Percentiles rank a stretch among this genome's conserved stretches.
phyloP scores from a whole-genome alignment of 805 yeast genomes.

The Candida tallmaniae region DNA sequence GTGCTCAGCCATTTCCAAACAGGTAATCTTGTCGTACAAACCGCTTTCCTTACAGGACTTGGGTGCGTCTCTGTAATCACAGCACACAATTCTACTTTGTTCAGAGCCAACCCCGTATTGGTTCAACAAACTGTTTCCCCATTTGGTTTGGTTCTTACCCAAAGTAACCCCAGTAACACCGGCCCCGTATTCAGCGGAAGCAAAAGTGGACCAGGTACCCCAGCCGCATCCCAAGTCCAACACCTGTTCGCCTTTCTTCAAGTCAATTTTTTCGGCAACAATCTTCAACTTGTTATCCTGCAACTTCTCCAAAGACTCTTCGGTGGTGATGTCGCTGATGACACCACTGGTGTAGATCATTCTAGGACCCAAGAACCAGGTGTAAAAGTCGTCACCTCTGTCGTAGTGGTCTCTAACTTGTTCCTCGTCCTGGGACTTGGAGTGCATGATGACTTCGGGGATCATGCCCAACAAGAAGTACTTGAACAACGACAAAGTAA shows the following conservation, averaged over 20 bases:
- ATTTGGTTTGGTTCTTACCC: constrained; percentile 86
- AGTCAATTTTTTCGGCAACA: constrained; percentile 81
- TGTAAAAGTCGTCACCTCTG: constrained; percentile 92
- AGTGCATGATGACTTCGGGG: constrained; percentile 89
- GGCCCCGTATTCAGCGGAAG: constrained; percentile 80
- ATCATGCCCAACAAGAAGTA: constrained; percentile 83
- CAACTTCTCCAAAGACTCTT: constrained; percentile 71
- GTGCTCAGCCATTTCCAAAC: constrained; percentile 94
- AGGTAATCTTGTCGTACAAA: constrained; percentile 78
- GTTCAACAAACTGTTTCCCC: constrained; percentile 71
- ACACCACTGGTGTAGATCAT: constrained; percentile 91
- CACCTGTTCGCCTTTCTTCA: constrained; percentile 66
- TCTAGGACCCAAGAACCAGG: constrained; percentile 92
- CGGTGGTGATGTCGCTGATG: constrained; percentile 62
- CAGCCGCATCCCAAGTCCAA: constrained; percentile 93
- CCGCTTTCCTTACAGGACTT: constrained; percentile 44
- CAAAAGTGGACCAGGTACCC: constrained; percentile 88
- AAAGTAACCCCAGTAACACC: constrained; percentile 84
- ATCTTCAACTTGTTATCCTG: constrained; percentile 88
- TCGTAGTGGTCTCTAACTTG: constrained; percentile 95
- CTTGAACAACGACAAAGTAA: constrained; percentile 71
- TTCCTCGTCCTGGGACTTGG: constrained; percentile 92
- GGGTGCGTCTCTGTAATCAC: constrained; percentile 90
- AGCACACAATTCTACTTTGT: constrained; percentile 77
- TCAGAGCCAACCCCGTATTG: constrained; percentile 61